A percentile compares a stretch with the other conserved stretches of the same genome.
phyloP scores from a whole-genome alignment of 2,329 filamentous ascomycete genomes.

The Talaromyces rugulosus region DNA sequence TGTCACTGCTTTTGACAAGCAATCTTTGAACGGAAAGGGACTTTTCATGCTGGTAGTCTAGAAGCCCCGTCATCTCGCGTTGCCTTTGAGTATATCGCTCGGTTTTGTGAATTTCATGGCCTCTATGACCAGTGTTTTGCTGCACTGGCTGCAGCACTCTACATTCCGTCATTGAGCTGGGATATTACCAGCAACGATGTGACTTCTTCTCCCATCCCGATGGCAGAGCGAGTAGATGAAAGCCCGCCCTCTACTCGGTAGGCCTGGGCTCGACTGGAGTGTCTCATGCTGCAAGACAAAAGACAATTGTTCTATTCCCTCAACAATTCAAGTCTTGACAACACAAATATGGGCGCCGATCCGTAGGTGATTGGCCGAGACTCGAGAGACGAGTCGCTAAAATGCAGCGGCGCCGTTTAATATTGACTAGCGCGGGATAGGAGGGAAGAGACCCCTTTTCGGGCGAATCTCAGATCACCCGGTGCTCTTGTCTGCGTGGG shows the following conservation, averaged over 20 bases:
- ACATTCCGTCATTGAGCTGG: conserved; percentile 9
- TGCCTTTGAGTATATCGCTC: not conserved
- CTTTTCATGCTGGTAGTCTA: not conserved
- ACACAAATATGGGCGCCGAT: not conserved
- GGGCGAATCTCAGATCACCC: not conserved
- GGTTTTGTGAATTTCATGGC: not conserved
- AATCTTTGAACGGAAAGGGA: too few species aligned
- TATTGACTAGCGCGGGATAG: not conserved
- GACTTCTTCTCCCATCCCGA: too few species aligned
- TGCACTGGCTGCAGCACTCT: not conserved
- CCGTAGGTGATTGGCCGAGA: not conserved
- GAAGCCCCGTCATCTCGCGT: not conserved
- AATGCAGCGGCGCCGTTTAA: not conserved
- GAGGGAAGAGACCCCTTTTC: not conserved
- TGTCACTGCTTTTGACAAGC: not conserved
- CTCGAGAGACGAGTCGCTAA: not conserved
- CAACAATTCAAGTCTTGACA: too few species aligned
- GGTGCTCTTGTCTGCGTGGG: not conserved
- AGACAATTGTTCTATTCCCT: too few species aligned
- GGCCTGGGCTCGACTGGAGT: too few species aligned
- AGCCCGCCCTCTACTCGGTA: too few species aligned
- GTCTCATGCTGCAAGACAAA: too few species aligned
- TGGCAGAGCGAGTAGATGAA: too few species aligned
- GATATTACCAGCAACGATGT: too few species aligned
- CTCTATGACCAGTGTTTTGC: not conserved